Base-by-base conservation (phyloP, 331 rosid genomes). In the Saraca asoca region DNA sequence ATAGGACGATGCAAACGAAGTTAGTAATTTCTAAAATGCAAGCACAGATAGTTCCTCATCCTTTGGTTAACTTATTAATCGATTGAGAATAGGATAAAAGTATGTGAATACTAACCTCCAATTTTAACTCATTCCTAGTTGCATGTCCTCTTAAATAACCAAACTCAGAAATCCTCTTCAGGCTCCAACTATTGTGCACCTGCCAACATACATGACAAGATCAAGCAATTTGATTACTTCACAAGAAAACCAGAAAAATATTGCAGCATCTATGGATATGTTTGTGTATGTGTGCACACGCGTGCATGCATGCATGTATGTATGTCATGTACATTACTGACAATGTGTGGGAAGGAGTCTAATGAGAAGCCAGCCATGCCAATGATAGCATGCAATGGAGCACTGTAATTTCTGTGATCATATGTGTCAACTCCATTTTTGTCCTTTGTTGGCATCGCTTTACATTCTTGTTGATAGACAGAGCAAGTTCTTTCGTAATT, bases 331-430 rank as follows among this genome's bases (percentile, higher is more conserved):
- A 58, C 74, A 51, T 7, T 44, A 52, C 78, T 70, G 78, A 85
- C 97, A 33, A 5, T 1, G 50, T 5, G 3, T 43, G 89, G 14
- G 54, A 87, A 89, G 12, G 63, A 9, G 79, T 92, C 95, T 49
- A 92, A 78, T 11, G 68, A 55, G 78, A 89, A 92, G 67, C 98
- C 98, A 31, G 89, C 95, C 96, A 89, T 92, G 15, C 98, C 98
- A 60, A 92, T 87, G 50, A 92, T 70, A 38, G 64, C 88, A 8
- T 92, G 96, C n/a, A 92, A 87, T 0, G 98, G 96, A 7, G 98
- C 96, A 69, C 39, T 83, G 52, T 92, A 92, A 64, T 83, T 87
- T 54, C 33, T 65, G 62, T 84, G 77, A 42, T 89, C 85, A 49
- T 92, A 92, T 34, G 83, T 84, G 65, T 89, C 96, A 7, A 87